Evolutionary conservation across 164 flowering plant genomes (phyloP).

Genomic region (grape (Vitis vinifera)): ASM3070453v1 NC_081812.1:12059001-12059500

Average conservation of each 20-base stretch:
- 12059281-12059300: conserved; percentile 12
- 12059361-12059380: conserved; percentile 31
- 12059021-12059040: too few species aligned
- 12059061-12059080: too few species aligned
- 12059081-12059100: neutral
- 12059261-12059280: conserved; percentile 15
- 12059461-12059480: conserved; percentile 12
- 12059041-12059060: too few species aligned
- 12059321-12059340: conserved; percentile 1
- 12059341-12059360: conserved; percentile 16
- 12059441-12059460: conserved; percentile 31
- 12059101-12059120: neutral
- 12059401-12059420: neutral
- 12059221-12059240: conserved; percentile 45
- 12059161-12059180: conserved; percentile 72
- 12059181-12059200: conserved; percentile 84
- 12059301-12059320: conserved; percentile 21
- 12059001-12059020: too few species aligned
- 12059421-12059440: conserved; percentile 14
- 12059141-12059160: conserved; percentile 86
- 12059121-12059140: conserved; percentile 70
- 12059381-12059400: conserved; percentile 17
- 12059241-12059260: conserved; percentile 14
- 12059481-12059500: neutral
- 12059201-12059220: conserved; percentile 66